phyloP scores from a whole-genome alignment of 441 rosid species.

The Cnidoscolus chayamansa region DNA sequence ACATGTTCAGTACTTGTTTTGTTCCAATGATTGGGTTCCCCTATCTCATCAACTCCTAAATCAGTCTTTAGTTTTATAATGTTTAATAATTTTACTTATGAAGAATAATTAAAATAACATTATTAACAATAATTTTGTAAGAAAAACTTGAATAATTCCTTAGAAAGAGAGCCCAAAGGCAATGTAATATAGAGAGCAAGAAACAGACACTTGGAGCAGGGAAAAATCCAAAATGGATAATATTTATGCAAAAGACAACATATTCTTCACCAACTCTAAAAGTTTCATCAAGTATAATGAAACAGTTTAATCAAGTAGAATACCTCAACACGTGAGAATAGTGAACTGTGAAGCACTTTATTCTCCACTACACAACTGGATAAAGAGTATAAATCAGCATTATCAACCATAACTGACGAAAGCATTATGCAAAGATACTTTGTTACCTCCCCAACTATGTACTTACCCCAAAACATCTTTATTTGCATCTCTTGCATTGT shows the following conservation, averaged over 20 bases:
- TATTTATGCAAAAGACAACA: background rate
- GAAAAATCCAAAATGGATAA: background rate
- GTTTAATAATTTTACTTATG: background rate
- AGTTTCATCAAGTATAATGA: background rate
- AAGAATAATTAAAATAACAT: background rate
- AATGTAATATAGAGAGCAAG: background rate
- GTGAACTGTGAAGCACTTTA: constrained; percentile 83
- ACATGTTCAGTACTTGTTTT: background rate
- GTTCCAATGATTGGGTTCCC: background rate
- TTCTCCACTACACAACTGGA: constrained; percentile 96
- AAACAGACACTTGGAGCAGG: background rate
- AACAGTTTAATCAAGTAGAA: constrained; percentile 10
- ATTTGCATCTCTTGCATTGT: constrained; percentile 69
- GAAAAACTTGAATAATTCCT: background rate
- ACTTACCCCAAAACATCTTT: constrained; percentile 78
- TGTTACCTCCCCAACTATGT: background rate
- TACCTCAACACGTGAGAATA: constrained; percentile 72
- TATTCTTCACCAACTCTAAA: background rate
- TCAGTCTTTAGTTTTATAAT: background rate
- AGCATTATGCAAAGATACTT: constrained; percentile 11
- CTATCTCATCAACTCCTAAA: background rate
- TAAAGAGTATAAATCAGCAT: constrained; percentile 31
- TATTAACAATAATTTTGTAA: background rate
- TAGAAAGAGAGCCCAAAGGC: background rate
- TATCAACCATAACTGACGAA: constrained; percentile 15